Conservation (phyloP, 176 grass and related monocot genomes). For the Olyra latifolia region DNA sequence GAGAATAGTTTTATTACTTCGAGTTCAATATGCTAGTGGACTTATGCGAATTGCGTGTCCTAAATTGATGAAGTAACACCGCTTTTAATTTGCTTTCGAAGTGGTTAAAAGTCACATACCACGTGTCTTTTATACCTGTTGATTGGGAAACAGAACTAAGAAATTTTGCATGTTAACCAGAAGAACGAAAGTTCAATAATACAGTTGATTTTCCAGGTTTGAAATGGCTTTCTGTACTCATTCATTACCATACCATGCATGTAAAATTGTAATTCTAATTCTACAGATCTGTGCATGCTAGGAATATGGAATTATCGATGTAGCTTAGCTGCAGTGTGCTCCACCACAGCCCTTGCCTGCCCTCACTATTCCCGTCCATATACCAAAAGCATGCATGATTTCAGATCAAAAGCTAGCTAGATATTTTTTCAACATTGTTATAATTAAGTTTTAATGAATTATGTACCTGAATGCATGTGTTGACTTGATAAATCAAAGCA, state of each 20-base stretch:
- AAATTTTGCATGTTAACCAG: not conserved
- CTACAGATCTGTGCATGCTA: not conserved
- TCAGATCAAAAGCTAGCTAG: not conserved
- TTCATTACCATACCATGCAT: not conserved
- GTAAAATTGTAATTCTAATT: not conserved
- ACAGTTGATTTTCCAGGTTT: not conserved
- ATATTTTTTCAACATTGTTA: not conserved
- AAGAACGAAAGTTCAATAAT: not conserved
- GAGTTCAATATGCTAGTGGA: not conserved
- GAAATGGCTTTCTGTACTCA: not conserved
- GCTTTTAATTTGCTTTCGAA: not conserved
- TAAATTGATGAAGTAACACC: not conserved
- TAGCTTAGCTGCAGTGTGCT: not conserved
- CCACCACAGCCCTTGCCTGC: not conserved
- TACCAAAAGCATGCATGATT: not conserved
- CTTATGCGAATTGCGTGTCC: not conserved
- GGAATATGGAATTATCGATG: not conserved
- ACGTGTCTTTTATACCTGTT: not conserved
- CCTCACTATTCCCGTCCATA: not conserved
- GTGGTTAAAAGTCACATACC: not conserved
- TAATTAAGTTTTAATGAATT: not conserved
- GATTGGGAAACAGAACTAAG: not conserved
- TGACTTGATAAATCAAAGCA: not conserved
- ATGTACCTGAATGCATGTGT: slow-evolving; percentile 2
- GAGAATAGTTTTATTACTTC: not conserved